Base-by-base conservation (phyloP, 495 filamentous ascomycete species). In the Staphylotrichum tortipilum region DNA sequence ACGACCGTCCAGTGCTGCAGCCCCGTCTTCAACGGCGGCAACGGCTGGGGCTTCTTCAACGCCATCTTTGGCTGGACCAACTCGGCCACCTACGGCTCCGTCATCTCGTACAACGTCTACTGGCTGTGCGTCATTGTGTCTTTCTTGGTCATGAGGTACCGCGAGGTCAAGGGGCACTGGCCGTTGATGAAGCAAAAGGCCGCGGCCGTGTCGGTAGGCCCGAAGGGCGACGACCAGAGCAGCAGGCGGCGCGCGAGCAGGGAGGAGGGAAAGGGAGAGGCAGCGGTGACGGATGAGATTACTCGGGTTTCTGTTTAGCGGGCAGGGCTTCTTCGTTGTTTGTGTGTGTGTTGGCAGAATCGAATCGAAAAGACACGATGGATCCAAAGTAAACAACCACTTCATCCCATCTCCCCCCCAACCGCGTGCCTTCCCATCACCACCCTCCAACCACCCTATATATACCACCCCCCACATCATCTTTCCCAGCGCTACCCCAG, bases 41-140 rank as follows among this genome's bases (percentile, higher is more conserved):
- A 79, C 37, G 88, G 88, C 21, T 96, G 90, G 90, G 89, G 88
- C 37, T 79, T 95, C 60, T 94, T 95, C 73, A 94, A 91, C 53
- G 81, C 86, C 15, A 67, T 82, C 42, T 63, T 88, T 8, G 90
- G 90, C 19, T 96, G 90, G 90, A 79, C 81, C 49, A 95, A 95
- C 66, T 86, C 85, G 0, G 90, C 88, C 1, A 91, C 88, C 0
- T 88, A 91, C 48, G 86, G 81, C 40, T 83, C 81, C 0, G 84
- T 92, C 33, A 80, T 96, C 50, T 80, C 83, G 4, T 96, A 96
- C 69, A 94, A 95, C 58, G 22, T 94, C 4, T 96, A 94, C 71
- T 96, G 78, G 86, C 67, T 94, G 23, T 66, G 66, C 11, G 74
- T 89, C 35, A 85, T 86, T 39, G 38, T 73, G 21, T 71, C 67